phyloP scores from a whole-genome alignment of 2,329 filamentous ascomycete genomes.

The Colletotrichum chrysophilum region DNA sequence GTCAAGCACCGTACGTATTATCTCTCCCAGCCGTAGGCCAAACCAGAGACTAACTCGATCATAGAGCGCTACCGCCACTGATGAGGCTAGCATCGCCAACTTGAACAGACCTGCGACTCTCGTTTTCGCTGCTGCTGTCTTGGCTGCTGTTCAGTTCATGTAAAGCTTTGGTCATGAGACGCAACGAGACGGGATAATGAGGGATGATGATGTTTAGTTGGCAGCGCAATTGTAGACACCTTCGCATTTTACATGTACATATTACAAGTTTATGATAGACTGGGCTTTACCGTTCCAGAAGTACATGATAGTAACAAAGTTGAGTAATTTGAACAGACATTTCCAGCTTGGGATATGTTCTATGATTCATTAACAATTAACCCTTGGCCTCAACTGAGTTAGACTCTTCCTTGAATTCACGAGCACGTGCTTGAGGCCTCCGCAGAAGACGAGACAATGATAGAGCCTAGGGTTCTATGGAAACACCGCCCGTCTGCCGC shows the following conservation, averaged over 20 bases:
- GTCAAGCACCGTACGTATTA: neutral
- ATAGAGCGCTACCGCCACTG: neutral
- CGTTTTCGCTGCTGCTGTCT: neutral
- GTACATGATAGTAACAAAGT: neutral
- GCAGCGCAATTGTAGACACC: neutral
- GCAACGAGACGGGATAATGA: neutral
- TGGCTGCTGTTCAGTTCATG: neutral
- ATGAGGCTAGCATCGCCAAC: neutral
- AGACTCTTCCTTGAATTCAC: neutral
- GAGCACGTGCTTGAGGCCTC: neutral
- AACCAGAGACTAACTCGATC: neutral
- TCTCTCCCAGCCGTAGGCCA: too few relatives aligned
- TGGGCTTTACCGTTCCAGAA: neutral
- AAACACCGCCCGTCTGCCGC: neutral
- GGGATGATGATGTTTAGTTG: neutral
- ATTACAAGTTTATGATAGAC: neutral
- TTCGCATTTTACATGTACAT: neutral
- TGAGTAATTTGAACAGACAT: accelerated
- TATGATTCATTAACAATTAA: neutral
- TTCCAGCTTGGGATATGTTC: neutral
- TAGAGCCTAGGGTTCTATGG: neutral
- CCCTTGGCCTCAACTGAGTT: neutral
- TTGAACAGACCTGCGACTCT: neutral
- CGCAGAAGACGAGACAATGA: neutral
- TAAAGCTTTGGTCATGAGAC: neutral